Evolutionary conservation across 116 monocot species (phyloP).

Genomic region (Cymodocea nodosa): DNA sequence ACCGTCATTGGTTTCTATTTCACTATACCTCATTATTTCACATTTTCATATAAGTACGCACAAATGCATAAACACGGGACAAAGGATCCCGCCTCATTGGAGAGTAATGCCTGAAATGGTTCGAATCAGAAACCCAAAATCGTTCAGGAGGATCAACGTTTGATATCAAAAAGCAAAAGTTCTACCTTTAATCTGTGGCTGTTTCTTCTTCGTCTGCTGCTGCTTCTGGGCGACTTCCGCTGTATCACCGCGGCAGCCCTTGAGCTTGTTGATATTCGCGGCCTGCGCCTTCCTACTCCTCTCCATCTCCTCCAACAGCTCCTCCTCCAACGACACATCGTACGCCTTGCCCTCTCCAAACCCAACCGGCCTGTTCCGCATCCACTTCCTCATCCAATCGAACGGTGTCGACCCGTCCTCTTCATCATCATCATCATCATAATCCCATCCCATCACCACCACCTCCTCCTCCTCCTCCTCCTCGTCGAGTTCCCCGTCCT

Average conservation of each 20-base stretch:
- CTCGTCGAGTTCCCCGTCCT: not conserved
- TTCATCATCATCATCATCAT: constrained; percentile 16
- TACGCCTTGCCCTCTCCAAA: constrained; percentile 72
- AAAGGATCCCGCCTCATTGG: too few relatives aligned
- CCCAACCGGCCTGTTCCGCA: constrained; percentile 50
- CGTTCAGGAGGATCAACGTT: too few relatives aligned
- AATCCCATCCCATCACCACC: constrained; percentile 15
- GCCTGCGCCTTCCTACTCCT: constrained; percentile 22
- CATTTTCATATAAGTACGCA: too few relatives aligned
- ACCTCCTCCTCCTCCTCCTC: constrained; percentile 1
- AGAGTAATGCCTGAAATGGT: too few relatives aligned
- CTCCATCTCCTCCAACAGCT: constrained; percentile 58
- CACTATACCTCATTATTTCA: too few relatives aligned
- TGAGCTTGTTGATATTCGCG: constrained; percentile 23
- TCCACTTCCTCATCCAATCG: constrained; percentile 44
- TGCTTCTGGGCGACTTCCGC: constrained; percentile 8
- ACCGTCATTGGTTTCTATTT: too few relatives aligned
- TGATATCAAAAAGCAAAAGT: not conserved
- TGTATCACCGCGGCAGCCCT: not conserved
- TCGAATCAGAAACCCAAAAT: too few relatives aligned
- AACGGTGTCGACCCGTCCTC: constrained; percentile 22
- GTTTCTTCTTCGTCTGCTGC: not conserved
- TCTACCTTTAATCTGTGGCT: not conserved
- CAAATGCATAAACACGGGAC: too few relatives aligned
- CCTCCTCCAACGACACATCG: constrained; percentile 58